These are phyloP conservation scores for Lonicera japonica DNA, from an alignment of 129 eudicot species.

Conservation along the genomic window DNA sequence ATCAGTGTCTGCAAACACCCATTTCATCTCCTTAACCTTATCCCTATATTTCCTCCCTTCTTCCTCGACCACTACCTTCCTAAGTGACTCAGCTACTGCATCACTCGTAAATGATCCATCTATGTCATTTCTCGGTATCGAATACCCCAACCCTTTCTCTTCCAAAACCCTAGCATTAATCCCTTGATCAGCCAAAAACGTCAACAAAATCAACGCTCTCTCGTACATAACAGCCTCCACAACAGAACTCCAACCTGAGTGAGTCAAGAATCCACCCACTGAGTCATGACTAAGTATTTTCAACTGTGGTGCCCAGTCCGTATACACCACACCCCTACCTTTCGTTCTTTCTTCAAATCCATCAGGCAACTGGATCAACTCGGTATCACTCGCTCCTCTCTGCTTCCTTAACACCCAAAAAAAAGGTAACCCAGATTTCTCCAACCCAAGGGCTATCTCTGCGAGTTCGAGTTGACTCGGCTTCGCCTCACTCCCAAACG, in stretches of 20 bases:
- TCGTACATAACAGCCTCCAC: constrained; percentile 11
- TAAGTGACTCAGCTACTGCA: constrained; percentile 14
- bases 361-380: constrained; percentile 4
- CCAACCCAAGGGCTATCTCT: constrained; percentile 19
- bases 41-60: constrained; percentile 13
- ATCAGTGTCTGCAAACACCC: constrained; percentile 2
- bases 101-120: constrained; percentile 9
- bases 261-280: constrained; percentile 14
- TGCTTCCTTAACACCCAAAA: constrained; percentile 11
- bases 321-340: constrained; percentile 10
- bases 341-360: constrained; percentile 15
- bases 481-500: constrained; percentile 18
- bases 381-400: not conserved
- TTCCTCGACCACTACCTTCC: constrained; percentile 17
- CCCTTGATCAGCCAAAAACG: constrained; percentile 15
- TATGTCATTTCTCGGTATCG: constrained; percentile 9
- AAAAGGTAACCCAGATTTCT: constrained; percentile 14
- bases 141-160: constrained; percentile 1
- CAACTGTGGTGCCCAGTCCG: constrained; percentile 21
- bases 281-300: constrained; percentile 19
- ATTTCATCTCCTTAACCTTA: constrained; percentile 17
- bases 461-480: constrained; percentile 8
- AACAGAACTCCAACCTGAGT: constrained; percentile 17
- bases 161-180: constrained; percentile 10
- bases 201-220: constrained; percentile 4